These are phyloP conservation scores for Cladophialophora immunda DNA, from an alignment of 2,329 filamentous ascomycete genomes.

Conservation along the genomic window DNA sequence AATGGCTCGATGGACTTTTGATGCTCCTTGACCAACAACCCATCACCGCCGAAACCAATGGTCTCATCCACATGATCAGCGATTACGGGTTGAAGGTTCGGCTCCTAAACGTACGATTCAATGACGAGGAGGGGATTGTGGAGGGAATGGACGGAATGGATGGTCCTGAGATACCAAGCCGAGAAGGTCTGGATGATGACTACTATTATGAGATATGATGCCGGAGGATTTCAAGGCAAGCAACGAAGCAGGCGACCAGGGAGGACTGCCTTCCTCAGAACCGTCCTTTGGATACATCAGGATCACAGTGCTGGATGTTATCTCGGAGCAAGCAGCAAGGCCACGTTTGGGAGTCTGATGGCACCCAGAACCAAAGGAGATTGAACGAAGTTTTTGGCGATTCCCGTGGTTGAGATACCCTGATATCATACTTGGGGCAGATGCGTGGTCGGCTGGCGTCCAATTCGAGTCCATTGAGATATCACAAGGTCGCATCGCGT, in stretches of 20 bases:
- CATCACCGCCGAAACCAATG: conserved; percentile 95
- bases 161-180: conserved; percentile 76
- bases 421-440: not conserved
- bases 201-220: conserved; percentile 78
- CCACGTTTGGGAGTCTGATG: not conserved
- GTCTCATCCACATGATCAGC: conserved; percentile 82
- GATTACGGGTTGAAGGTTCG: conserved; percentile 94
- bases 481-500: conserved; percentile 22
- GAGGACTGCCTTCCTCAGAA: conserved; percentile 7
- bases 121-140: conserved; percentile 75
- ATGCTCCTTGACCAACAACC: conserved; percentile 96
- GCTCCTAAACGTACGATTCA: conserved; percentile 87
- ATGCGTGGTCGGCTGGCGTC: not conserved
- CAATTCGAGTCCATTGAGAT: conserved; percentile 21
- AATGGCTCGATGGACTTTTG: conserved; percentile 94
- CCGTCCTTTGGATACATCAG: conserved; percentile 25
- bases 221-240: not conserved
- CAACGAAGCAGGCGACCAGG: not conserved
- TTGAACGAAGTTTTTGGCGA: not conserved
- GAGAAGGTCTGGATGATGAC: conserved; percentile 88
- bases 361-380: not conserved
- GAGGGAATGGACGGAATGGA: conserved; percentile 62
- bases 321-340: not conserved
- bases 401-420: conserved; percentile 17
- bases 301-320: conserved; percentile 1